These are phyloP conservation scores for Hyaloscypha hepaticicola DNA, from an alignment of 495 filamentous ascomycete species.

Conservation along the genomic window DNA sequence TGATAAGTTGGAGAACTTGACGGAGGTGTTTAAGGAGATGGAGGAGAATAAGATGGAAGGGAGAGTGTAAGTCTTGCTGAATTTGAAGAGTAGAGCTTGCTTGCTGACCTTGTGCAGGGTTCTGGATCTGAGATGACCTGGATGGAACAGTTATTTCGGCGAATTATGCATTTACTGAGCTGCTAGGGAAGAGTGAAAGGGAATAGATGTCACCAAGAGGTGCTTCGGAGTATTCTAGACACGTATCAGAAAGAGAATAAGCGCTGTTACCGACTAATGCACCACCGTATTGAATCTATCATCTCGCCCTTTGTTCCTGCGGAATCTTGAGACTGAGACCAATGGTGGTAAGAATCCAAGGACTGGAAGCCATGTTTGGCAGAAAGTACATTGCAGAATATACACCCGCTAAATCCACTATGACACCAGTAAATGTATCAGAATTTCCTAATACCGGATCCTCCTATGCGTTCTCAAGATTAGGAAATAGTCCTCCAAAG, in stretches of 20 bases:
- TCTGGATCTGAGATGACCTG: background rate
- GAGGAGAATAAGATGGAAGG: slow-evolving; percentile 52
- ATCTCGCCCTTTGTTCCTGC: too few species aligned
- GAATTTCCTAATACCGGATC: background rate
- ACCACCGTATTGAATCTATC: background rate
- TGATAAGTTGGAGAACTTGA: slow-evolving; percentile 60
- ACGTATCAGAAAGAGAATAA: background rate
- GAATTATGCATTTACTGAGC: background rate
- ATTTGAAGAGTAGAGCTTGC: background rate
- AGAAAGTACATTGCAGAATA: background rate
- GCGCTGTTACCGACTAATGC: background rate
- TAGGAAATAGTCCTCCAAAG: slow-evolving; percentile 1
- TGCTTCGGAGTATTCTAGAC: background rate
- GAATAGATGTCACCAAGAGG: background rate
- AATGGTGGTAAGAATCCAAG: too few species aligned
- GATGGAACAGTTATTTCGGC: background rate
- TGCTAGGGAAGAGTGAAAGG: background rate
- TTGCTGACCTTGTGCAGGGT: background rate
- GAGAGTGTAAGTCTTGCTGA: slow-evolving; percentile 35
- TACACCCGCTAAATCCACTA: background rate
- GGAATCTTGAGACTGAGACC: too few species aligned
- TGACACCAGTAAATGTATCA: background rate
- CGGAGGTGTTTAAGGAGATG: slow-evolving; percentile 59
- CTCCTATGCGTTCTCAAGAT: background rate
- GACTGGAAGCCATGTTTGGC: too few species aligned